These are phyloP conservation scores for Porogramme epimiltina DNA, from an alignment of 1,284 basidiomycete species.

Conservation along the genomic window DNA sequence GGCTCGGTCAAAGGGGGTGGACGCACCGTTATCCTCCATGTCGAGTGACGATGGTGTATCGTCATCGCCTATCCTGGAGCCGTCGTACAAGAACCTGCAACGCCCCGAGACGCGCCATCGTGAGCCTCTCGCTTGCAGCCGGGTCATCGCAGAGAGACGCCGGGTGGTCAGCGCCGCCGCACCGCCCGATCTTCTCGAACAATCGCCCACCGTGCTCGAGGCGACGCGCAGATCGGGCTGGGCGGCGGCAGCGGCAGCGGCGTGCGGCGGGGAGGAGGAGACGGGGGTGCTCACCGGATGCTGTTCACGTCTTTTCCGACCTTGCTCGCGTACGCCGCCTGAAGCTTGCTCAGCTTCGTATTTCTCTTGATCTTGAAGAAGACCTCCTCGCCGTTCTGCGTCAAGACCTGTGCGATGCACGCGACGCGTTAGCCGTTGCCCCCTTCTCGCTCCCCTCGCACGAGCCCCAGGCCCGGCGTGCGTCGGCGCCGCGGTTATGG, in stretches of 20 bases:
- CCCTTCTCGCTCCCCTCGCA: background rate
- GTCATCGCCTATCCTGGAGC: constrained; percentile 78
- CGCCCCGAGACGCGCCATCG: background rate
- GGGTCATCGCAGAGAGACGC: background rate
- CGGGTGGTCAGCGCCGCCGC: background rate
- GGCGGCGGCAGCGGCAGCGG: no score
- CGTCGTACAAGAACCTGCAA: constrained; percentile 85
- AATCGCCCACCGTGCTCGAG: no score
- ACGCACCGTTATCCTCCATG: constrained; percentile 83
- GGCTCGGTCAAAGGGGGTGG: background rate
- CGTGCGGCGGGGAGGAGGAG: no score
- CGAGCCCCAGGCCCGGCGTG: background rate
- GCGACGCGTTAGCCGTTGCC: constrained; percentile 1
- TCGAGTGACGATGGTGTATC: constrained; percentile 84
- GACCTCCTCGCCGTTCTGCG: constrained; percentile 84
- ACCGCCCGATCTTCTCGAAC: no score
- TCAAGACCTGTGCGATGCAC: constrained; percentile 60
- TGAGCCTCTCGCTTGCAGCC: constrained; percentile 2
- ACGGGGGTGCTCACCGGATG: constrained; percentile 89
- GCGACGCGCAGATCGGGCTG: no score
- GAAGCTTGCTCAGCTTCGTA: constrained; percentile 92
- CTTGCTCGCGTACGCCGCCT: constrained; percentile 91
- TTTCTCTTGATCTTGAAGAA: constrained; percentile 98
- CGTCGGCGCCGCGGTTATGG: background rate
- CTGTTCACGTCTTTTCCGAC: constrained; percentile 88